These are phyloP conservation scores for Linum tenue DNA, from an alignment of 345 rosid genomes.

Conservation along the genomic window DNA sequence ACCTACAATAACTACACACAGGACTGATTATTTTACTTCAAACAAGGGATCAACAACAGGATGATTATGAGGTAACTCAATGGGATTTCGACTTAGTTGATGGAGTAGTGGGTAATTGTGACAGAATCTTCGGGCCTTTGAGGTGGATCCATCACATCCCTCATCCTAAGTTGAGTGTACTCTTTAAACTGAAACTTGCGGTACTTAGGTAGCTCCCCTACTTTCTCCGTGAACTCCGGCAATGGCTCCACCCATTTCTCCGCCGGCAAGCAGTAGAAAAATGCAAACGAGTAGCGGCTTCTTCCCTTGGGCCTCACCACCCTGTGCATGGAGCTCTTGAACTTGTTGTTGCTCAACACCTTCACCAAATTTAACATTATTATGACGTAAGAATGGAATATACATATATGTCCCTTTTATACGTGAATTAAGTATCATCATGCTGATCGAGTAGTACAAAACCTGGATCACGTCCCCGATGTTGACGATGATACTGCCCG, in stretches of 20 bases:
- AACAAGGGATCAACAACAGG: no score
- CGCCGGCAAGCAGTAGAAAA: constrained; percentile 41
- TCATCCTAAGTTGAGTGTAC: constrained; percentile 32
- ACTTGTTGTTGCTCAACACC: constrained; percentile 49
- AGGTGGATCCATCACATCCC: constrained; percentile 47
- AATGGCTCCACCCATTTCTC: constrained; percentile 50
- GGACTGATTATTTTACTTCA: no score
- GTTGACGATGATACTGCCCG: constrained; percentile 31
- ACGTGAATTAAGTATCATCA: no score
- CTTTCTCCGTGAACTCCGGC: constrained; percentile 33
- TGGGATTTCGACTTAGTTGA: neutral
- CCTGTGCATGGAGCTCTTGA: constrained; percentile 45
- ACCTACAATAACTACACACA: no score
- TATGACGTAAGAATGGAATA: neutral
- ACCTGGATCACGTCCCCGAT: constrained; percentile 47
- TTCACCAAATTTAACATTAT: neutral
- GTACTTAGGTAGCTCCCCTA: constrained; percentile 38
- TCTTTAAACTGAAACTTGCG: constrained; percentile 32
- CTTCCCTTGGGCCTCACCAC: constrained; percentile 36
- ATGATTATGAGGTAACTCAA: no score
- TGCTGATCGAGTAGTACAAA: neutral
- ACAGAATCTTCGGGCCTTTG: constrained; percentile 37
- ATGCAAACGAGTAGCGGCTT: constrained; percentile 36
- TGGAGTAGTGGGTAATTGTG: constrained; percentile 36
- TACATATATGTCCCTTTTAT: neutral